phyloP scores from a whole-genome alignment of 805 yeast species.

The Metschnikowia gelsemii region DNA sequence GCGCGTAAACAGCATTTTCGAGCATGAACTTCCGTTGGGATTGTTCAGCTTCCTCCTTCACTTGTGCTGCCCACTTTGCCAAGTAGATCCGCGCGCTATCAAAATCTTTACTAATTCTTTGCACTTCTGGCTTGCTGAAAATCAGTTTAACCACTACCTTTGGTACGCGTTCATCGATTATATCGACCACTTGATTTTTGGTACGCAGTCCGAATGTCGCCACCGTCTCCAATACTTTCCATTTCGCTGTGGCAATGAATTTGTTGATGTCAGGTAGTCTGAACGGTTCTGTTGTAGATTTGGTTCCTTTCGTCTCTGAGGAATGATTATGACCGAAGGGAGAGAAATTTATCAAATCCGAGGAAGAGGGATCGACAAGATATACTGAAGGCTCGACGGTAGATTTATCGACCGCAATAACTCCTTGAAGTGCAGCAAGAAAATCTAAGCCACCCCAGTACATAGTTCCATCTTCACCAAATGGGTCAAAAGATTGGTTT shows the following conservation, averaged over 20 bases:
- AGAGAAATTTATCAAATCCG: constrained; percentile 59
- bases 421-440: constrained; percentile 49
- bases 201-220: constrained; percentile 66
- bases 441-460: constrained; percentile 95
- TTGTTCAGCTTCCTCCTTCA: constrained; percentile 83
- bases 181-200: constrained; percentile 55
- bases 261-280: constrained; percentile 37
- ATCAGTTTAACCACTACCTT: constrained; percentile 56
- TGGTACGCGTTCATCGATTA: constrained; percentile 66
- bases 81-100: constrained; percentile 89
- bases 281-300: constrained; percentile 21
- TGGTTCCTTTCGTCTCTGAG: not conserved
- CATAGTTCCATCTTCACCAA: constrained; percentile 50
- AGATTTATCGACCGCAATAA: constrained; percentile 65
- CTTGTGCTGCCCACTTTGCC: constrained; percentile 96
- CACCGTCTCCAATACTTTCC: constrained; percentile 82
- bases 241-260: constrained; percentile 66
- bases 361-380: constrained; percentile 74
- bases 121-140: constrained; percentile 70
- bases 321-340: constrained; percentile 25
- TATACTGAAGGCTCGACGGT: constrained; percentile 69
- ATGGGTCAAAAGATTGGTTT: constrained; percentile 71
- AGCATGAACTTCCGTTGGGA: constrained; percentile 52
- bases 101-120: constrained; percentile 79
- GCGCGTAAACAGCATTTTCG: constrained; percentile 57